phyloP scores from a whole-genome alignment of 2,329 filamentous ascomycete genomes.

The Ilyonectria robusta region DNA sequence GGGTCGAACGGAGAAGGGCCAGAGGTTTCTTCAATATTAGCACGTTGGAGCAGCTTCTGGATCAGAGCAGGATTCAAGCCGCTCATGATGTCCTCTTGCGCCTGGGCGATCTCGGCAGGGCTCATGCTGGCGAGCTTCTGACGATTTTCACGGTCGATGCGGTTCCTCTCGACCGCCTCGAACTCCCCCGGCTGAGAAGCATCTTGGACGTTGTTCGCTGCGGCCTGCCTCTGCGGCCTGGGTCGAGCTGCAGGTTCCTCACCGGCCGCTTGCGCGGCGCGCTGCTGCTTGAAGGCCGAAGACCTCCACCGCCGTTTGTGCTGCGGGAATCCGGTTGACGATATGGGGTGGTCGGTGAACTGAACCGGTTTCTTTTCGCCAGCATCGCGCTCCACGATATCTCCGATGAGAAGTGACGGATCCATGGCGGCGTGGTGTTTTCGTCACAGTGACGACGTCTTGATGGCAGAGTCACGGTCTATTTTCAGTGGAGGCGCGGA shows the following conservation, averaged over 20 bases:
- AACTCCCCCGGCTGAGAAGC: conserved; percentile 38
- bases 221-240: conserved; percentile 23
- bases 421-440: conserved; percentile 49
- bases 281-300: conserved; percentile 83
- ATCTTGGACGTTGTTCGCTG: conserved; percentile 3
- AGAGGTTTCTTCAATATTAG: conserved; percentile 78
- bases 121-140: conserved; percentile 84
- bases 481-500: conserved; percentile 42
- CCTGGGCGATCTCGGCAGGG: conserved; percentile 82
- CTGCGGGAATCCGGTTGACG: conserved; percentile 84
- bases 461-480: conserved; percentile 33
- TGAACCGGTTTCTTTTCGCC: conserved; percentile 72
- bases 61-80: conserved; percentile 82
- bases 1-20: conserved; percentile 61
- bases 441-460: conserved; percentile 6
- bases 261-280: conserved; percentile 42
- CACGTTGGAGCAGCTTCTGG: conserved; percentile 80
- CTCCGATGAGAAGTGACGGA: conserved; percentile 74
- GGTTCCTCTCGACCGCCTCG: conserved; percentile 72
- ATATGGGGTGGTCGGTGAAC: conserved; percentile 61
- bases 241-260: conserved; percentile 15
- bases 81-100: conserved; percentile 84
- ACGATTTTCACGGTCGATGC: conserved; percentile 88
- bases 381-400: conserved; percentile 83
- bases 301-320: conserved; percentile 82